Evolutionary conservation across 2,329 filamentous ascomycete species (phyloP).

Genomic region (Aspergillus sp.): DNA sequence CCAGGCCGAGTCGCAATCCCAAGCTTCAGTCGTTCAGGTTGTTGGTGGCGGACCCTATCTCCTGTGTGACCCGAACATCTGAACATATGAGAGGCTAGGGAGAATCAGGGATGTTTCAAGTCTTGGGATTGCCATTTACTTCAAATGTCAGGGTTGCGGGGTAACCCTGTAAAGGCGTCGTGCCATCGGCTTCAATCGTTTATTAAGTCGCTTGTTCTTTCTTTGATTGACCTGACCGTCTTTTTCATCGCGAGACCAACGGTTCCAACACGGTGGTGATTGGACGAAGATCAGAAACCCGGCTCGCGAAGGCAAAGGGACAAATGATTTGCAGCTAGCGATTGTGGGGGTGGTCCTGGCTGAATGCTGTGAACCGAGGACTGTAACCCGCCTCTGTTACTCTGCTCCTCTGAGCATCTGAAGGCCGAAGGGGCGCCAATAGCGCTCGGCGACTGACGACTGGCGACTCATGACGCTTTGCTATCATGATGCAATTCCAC

Average conservation of each 20-base stretch:
- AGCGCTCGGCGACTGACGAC: neutral
- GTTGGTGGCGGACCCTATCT: conserved; percentile 6
- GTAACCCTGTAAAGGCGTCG: conserved; percentile 1
- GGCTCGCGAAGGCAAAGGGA: conserved; percentile 5
- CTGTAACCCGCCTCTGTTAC: conserved; percentile 7
- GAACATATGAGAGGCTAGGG: conserved; percentile 6
- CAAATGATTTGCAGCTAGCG: conserved; percentile 14
- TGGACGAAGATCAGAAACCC: conserved; percentile 6
- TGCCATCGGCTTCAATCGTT: neutral
- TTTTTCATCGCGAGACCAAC: conserved; percentile 1
- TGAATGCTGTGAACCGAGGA: neutral
- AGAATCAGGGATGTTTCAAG: neutral
- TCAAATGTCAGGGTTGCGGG: conserved; percentile 6
- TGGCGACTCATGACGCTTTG: neutral
- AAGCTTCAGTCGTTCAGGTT: neutral
- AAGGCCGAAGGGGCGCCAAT: conserved; percentile 2
- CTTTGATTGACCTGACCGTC: conserved; percentile 3
- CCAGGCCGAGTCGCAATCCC: neutral
- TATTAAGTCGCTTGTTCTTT: neutral
- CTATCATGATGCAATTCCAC: conserved; percentile 5
- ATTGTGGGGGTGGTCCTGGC: neutral
- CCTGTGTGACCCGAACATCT: conserved; percentile 4
- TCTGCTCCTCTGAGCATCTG: neutral
- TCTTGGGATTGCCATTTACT: neutral
- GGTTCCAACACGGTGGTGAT: conserved; percentile 9